These are phyloP conservation scores for Williopsis jadinii DNA, from an alignment of 1,139 yeast genomes.

Conservation along the genomic window DNA sequence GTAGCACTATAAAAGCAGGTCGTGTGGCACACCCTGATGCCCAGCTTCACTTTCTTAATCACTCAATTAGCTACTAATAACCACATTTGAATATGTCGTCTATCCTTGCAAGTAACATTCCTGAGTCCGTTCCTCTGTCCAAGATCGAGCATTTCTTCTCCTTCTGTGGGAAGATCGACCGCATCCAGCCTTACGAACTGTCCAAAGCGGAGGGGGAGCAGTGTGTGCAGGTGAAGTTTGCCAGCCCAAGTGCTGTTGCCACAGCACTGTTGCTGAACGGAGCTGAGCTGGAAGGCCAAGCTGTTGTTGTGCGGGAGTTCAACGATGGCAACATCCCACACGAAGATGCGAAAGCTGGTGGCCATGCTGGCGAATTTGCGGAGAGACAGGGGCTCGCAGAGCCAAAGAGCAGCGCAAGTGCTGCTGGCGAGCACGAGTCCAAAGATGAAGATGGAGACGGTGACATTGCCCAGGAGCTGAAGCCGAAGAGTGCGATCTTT, in stretches of 20 bases:
- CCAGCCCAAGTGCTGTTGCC: slow-evolving; percentile 52
- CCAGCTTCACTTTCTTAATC: background rate
- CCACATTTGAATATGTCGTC: background rate
- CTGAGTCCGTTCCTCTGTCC: slow-evolving; percentile 43
- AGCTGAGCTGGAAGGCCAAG: slow-evolving; percentile 60
- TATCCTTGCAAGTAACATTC: slow-evolving; percentile 54
- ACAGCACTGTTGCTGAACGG: slow-evolving; percentile 72
- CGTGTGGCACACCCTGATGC: too few relatives aligned
- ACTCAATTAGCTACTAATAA: background rate
- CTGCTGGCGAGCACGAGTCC: slow-evolving; percentile 9
- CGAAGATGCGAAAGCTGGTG: slow-evolving; percentile 20
- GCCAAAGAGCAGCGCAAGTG: slow-evolving; percentile 3
- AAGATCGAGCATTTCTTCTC: slow-evolving; percentile 65
- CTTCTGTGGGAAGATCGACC: slow-evolving; percentile 65
- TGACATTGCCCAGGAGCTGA: slow-evolving; percentile 67
- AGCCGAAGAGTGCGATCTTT: slow-evolving; percentile 69
- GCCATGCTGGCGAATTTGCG: slow-evolving; percentile 12
- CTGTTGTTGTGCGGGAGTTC: slow-evolving; percentile 41
- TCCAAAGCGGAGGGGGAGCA: slow-evolving; percentile 27
- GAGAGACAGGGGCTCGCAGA: slow-evolving; percentile 8
- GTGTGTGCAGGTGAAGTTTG: slow-evolving; percentile 40
- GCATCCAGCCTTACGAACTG: slow-evolving; percentile 30
- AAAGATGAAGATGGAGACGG: slow-evolving; percentile 8
- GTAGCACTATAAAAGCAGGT: too few relatives aligned
- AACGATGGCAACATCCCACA: slow-evolving; percentile 21